Base-by-base conservation (phyloP, 768 basidiomycete genomes). In the Boletus sp. region DNA sequence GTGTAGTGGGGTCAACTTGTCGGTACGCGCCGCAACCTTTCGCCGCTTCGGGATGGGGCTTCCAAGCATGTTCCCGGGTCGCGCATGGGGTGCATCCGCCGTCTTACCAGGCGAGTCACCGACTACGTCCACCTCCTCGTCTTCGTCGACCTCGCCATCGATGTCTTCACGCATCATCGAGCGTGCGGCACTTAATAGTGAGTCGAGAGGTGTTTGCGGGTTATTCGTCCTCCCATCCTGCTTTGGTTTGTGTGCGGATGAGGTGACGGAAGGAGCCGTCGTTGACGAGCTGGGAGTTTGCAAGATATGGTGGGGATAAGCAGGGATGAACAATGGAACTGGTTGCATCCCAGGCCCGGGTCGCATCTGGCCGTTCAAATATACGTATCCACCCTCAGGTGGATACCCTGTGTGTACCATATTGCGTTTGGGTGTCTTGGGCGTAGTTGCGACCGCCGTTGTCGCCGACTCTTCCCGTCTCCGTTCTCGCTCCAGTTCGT, bases 121-220 rank as follows among this genome's bases (percentile, higher is more conserved):
- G 0, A 67, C 39, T 0, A 64, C 30, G n/a, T 64, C 65, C 29
- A 59, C 64, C 14, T 58, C 61, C 41, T 68, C 72, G 11, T 69
- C 69, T 50, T 72, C 73, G 47, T 70, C 62, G 4, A 56, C 65
- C 10, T 62, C 64, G 11, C 30, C 58, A 67, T 75, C 33, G 4
- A 65, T 61, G 27, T 68, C 72, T 25, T 71, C 68, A n/a, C 67
- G 72, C 63, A 82, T 79, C 75, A 83, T 79, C 51, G 79, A 78
- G 42, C 81, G 74, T 30, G 85, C 84, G 5, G 84, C 85, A 55
- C 75, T 82, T 17, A 87, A 63, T 21, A 87, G 68, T 0, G 83
- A 85, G 53, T 84, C 83, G 38, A 87, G 66, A 2, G 83, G 79
- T 1, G 78, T 82, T 19, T 68, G 70, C 4, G 75, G 72, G 41